A percentile compares a stretch with the other conserved stretches of the same genome.
Conservation (phyloP, 192 early-diverging fungal genomes). For the Lobosporangium transversale region DNA sequence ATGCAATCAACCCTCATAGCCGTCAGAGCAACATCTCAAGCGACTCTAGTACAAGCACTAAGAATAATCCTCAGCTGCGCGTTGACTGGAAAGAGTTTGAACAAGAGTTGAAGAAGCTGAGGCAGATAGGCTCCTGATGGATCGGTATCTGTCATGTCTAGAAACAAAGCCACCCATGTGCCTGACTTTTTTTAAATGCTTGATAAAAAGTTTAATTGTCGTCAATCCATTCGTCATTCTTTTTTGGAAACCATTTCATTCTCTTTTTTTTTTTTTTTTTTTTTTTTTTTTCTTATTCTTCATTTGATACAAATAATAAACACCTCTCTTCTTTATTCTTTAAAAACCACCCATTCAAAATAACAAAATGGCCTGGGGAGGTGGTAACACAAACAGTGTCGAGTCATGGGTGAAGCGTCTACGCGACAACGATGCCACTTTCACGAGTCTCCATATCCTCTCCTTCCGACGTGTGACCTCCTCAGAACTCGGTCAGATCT, state of each 20-base stretch:
- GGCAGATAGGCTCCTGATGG: too few species aligned
- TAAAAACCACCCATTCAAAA: slow-evolving; percentile 1
- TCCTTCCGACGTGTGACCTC: slow-evolving; percentile 58
- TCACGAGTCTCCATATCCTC: slow-evolving; percentile 63
- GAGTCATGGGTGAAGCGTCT: slow-evolving; percentile 63
- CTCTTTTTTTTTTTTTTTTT: not conserved
- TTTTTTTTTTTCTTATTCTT: slow-evolving; percentile 10
- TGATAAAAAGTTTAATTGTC: too few species aligned
- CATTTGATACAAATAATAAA: too few species aligned
- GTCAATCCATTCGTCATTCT: slow-evolving; percentile 20
- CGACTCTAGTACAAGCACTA: too few species aligned
- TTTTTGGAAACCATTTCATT: too few species aligned
- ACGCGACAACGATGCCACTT: slow-evolving; percentile 53
- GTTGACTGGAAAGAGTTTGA: slow-evolving; percentile 11
- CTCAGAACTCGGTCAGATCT: slow-evolving; percentile 55
- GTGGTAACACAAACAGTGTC: slow-evolving; percentile 56
- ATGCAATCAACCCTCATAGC: too few species aligned
- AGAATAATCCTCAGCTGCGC: too few species aligned
- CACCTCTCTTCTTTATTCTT: slow-evolving; percentile 7
- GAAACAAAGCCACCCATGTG: too few species aligned
- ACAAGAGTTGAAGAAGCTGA: not conserved
- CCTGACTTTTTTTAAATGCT: too few species aligned
- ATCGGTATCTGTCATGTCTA: too few species aligned
- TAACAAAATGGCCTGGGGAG: slow-evolving; percentile 63
- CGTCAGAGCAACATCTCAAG: too few species aligned